Evolutionary conservation across 75 land plant genomes (phyloP).

Genomic region (Selaginella tamariscina): DNA sequence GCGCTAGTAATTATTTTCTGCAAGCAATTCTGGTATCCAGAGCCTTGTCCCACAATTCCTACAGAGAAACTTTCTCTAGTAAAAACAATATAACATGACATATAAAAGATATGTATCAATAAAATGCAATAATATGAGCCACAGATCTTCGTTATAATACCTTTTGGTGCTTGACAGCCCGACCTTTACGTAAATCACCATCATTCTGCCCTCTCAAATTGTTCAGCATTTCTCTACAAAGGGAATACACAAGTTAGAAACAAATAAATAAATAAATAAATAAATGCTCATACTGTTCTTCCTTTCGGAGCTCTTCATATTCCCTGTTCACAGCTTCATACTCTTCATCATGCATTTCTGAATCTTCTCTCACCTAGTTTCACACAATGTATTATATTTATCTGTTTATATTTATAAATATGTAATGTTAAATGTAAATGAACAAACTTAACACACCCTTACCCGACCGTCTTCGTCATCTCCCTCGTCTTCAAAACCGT

Average conservation of each 20-base stretch:
- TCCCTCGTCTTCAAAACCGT: background rate
- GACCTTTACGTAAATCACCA: constrained; percentile 67
- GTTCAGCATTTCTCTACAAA: constrained; percentile 40
- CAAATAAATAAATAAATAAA: too few species aligned
- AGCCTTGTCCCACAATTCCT: constrained; percentile 10
- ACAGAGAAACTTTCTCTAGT: background rate
- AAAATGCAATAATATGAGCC: too few species aligned
- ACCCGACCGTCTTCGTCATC: background rate
- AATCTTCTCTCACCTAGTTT: background rate
- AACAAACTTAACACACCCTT: too few species aligned
- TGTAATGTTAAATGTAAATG: too few species aligned
- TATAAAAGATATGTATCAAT: background rate
- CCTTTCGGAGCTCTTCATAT: constrained; percentile 40
- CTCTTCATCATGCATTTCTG: constrained; percentile 41
- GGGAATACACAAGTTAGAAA: too few species aligned
- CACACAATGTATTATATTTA: too few species aligned
- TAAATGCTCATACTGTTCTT: constrained; percentile 55
- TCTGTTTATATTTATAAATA: too few species aligned
- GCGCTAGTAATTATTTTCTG: background rate
- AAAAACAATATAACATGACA: background rate
- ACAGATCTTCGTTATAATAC: constrained; percentile 22
- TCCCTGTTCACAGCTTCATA: constrained; percentile 61
- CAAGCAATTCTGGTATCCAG: constrained; percentile 1
- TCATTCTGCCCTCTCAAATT: constrained; percentile 50
- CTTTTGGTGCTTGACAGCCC: constrained; percentile 75